Conservation (phyloP, 108 stramenopile genomes). For the Pelagomonas calceolata region DNA sequence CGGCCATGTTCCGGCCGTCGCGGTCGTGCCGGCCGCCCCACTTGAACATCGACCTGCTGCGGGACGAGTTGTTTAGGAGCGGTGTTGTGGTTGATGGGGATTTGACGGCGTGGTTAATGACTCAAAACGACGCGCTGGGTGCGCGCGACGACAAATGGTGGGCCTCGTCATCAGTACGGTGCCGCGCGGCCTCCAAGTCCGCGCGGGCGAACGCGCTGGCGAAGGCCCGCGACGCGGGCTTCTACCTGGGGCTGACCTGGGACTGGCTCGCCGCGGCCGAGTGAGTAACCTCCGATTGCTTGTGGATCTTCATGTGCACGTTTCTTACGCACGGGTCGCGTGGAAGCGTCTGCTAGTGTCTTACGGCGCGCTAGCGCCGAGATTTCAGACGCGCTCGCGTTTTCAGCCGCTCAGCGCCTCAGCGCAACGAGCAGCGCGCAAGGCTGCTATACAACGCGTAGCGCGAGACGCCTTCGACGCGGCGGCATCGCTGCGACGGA, state of each 20-base stretch:
- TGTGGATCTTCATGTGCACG: no score
- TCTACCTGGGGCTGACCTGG: constrained; percentile 59
- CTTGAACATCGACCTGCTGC: constrained; percentile 67
- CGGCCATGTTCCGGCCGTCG: constrained; percentile 70
- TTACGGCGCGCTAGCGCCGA: no score
- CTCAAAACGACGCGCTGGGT: constrained; percentile 17
- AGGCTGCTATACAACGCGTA: no score
- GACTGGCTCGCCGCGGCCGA: neutral
- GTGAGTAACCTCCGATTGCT: no score
- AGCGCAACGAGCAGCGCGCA: no score
- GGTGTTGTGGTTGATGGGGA: constrained; percentile 40
- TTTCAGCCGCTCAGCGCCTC: no score
- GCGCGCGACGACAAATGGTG: neutral
- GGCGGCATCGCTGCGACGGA: no score
- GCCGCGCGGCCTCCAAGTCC: neutral
- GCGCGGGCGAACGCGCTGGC: constrained; percentile 34
- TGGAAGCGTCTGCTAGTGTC: no score
- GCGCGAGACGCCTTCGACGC: no score
- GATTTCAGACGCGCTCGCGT: no score
- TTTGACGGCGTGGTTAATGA: neutral
- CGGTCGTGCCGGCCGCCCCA: constrained; percentile 64
- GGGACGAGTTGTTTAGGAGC: constrained; percentile 65
- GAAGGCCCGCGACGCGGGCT: constrained; percentile 52
- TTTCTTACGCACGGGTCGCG: no score
- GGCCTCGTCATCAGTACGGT: neutral